phyloP scores from a whole-genome alignment of 2,329 filamentous ascomycete genomes.

The Verticillium isaacii region DNA sequence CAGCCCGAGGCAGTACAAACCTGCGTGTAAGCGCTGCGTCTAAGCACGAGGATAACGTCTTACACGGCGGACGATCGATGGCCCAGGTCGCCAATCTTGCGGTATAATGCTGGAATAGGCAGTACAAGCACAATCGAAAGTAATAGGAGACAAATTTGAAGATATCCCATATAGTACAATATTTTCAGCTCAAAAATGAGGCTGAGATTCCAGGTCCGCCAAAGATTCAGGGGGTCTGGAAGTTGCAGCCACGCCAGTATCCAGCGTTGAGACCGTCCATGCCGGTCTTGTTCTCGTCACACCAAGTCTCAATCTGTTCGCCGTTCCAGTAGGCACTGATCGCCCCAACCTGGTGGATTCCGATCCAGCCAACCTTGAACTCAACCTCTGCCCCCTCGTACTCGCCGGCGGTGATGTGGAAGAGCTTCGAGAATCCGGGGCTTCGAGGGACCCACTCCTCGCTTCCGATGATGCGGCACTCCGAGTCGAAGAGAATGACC shows the following conservation, averaged over 20 bases:
- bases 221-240: neutral
- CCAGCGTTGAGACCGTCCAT: neutral
- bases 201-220: no score
- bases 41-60: no score
- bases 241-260: conserved; percentile 14
- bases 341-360: neutral
- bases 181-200: no score
- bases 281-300: neutral
- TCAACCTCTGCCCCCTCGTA: neutral
- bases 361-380: neutral
- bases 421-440: neutral
- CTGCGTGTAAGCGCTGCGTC: no score
- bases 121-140: no score
- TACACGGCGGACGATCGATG: no score
- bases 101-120: no score
- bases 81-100: no score
- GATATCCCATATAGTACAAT: no score
- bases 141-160: no score
- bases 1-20: no score
- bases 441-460: neutral
- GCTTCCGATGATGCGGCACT: neutral
- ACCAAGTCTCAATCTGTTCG: neutral
- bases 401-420: neutral
- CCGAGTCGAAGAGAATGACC: neutral
- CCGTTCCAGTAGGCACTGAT: neutral